These are phyloP conservation scores for Rhodotorula sp. DNA, from an alignment of 1,284 basidiomycete species.

Conservation along the genomic window DNA sequence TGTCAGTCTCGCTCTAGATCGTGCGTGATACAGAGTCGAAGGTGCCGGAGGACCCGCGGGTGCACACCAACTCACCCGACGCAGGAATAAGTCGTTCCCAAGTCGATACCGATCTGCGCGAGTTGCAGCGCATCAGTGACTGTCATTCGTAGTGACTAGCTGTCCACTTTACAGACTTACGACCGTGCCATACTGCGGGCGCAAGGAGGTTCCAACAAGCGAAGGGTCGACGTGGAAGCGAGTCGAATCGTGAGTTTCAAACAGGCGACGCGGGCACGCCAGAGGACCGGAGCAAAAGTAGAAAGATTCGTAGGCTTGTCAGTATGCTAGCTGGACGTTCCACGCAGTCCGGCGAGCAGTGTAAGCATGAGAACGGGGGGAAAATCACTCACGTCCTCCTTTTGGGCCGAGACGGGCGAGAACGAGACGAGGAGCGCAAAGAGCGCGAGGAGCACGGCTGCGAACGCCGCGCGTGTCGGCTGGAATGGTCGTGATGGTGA, in stretches of 20 bases:
- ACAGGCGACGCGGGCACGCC: neutral
- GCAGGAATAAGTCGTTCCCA: constrained; percentile 61
- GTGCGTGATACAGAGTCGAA: neutral
- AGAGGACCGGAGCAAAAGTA: neutral
- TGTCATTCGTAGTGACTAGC: neutral
- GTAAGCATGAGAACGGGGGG: neutral
- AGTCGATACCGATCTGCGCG: constrained; percentile 55
- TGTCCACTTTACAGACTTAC: constrained; percentile 6
- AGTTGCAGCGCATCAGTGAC: neutral
- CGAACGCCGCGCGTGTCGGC: constrained; percentile 10
- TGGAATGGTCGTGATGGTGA: constrained; percentile 4
- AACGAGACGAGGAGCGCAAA: constrained; percentile 32
- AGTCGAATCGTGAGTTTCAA: neutral
- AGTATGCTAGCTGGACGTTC: neutral
- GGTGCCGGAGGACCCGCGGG: neutral
- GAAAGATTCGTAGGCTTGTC: constrained; percentile 5
- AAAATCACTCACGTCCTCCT: constrained; percentile 31
- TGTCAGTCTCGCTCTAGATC: neutral
- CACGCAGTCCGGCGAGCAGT: neutral
- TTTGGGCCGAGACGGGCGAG: constrained; percentile 29
- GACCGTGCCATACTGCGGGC: constrained; percentile 28
- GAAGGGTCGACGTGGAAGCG: constrained; percentile 6
- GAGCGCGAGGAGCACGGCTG: constrained; percentile 21
- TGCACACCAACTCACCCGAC: constrained; percentile 51
- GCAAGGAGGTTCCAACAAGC: neutral